Base-by-base conservation (phyloP, 352 stramenopile species). In the Aphanomyces astaci region DNA sequence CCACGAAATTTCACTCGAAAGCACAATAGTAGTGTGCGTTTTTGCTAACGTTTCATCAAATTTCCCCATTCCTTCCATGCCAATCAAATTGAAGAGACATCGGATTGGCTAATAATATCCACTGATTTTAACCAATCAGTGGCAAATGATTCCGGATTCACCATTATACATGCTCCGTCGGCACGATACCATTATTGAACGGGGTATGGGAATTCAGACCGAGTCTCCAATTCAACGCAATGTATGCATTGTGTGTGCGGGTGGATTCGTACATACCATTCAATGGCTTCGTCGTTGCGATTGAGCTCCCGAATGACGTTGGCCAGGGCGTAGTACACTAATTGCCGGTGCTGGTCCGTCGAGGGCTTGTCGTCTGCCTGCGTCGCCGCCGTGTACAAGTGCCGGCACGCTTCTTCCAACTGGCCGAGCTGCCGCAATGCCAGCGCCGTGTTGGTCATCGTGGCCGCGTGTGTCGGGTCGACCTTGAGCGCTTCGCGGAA, bases 391-490 rank as follows among this genome's bases (percentile, higher is more conserved):
- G n/a, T 59, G 28, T 60, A 40, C 1, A 60, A 5, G 13, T 68
- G 27, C 17, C 48, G 60, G 28, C 40, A 53, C 9, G 62, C 77
- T 40, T 86, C 77, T 5, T 82, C 78, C 2, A 79, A 52, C 0
- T 77, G 72, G 17, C 77, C 63, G 17, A 81, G 53, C 22, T 75
- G 73, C 32, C 75, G 81, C 15, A 75, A 73, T 2, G 76, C 76
- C 1, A 88, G 73, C 0, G 78, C 80, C 43, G 82, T 71, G 51
- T 88, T 86, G 52, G 79, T 85, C 36, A 80, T 70, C 2, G 78
- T 74, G 24, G 74, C 66, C 22, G 75, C 76, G 39, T 72, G 82
- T 2, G 48, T 60, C 4, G 76, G 70, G 32, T 85, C 73, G 30
- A 74, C 59, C 1, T 85, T 73, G 28, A 88, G 72, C 11, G 77